Percentiles rank a stretch among this genome's conserved stretches.
Conservation (phyloP, 345 rosid species). For the Adansonia digitata region DNA sequence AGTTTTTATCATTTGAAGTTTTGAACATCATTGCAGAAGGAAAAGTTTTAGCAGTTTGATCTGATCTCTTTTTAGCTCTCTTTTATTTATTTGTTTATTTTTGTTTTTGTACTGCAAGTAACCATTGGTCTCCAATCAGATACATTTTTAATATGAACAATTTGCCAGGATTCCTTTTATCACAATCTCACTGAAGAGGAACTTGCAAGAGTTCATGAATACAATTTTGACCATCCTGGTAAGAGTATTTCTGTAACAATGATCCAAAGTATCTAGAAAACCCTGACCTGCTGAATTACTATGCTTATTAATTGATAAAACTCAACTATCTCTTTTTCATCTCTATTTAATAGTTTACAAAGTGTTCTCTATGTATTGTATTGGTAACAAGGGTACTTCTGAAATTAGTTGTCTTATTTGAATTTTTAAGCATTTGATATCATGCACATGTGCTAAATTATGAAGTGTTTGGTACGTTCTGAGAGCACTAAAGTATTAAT, state of each 20-base stretch:
- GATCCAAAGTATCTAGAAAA: not conserved
- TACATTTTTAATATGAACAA: slow-evolving; percentile 21
- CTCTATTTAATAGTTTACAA: not conserved
- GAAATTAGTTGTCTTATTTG: not conserved
- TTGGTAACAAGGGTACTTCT: not conserved
- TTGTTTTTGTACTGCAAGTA: not conserved
- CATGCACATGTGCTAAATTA: not conserved
- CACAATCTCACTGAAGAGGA: slow-evolving; percentile 83
- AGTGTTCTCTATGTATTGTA: not conserved
- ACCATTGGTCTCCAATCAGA: not conserved
- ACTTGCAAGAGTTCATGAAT: slow-evolving; percentile 79
- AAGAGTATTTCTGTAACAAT: slow-evolving; percentile 34
- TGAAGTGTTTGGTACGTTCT: not conserved
- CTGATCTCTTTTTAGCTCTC: not conserved
- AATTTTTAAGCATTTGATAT: not conserved
- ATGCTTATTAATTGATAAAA: not conserved
- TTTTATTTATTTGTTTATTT: no score
- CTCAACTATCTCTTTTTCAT: not conserved
- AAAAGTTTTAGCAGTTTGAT: not conserved
- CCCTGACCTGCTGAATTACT: not conserved
- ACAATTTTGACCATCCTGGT: slow-evolving; percentile 99
- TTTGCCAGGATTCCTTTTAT: slow-evolving; percentile 98
- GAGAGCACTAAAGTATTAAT: not conserved
- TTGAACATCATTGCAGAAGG: not conserved
- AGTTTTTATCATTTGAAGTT: not conserved